Percentiles rank a stretch among this genome's conserved stretches.
These are phyloP conservation scores for Russula vinacea DNA, from an alignment of 768 basidiomycete genomes.

Conservation along the genomic window DNA sequence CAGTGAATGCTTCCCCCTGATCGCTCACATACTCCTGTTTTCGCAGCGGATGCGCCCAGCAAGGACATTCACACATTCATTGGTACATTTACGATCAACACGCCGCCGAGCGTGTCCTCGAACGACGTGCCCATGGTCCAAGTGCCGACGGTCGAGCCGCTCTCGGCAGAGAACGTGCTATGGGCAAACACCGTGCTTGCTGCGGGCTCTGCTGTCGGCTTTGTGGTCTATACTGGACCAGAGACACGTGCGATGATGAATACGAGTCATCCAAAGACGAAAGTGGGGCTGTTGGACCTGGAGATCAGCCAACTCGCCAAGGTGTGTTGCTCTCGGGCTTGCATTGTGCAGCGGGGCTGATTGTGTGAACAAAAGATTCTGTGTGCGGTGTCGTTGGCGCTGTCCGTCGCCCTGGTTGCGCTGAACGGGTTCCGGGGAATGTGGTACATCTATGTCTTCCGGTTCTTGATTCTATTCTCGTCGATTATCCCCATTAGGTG, in stretches of 20 bases:
- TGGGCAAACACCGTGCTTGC: constrained; percentile 99
- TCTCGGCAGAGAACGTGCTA: constrained; percentile 93
- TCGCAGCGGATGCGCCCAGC: constrained; percentile 83
- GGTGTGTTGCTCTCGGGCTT: constrained; percentile 43
- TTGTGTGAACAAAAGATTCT: constrained; percentile 72
- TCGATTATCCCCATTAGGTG: constrained; percentile 99
- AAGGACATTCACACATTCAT: constrained; percentile 97
- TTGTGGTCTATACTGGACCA: constrained; percentile 90
- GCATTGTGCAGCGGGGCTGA: not conserved
- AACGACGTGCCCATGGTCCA: constrained; percentile 41
- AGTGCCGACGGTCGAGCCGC: constrained; percentile 61
- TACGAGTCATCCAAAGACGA: constrained; percentile 94
- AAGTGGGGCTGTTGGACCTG: constrained; percentile 84
- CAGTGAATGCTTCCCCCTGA: not conserved
- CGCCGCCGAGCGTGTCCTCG: constrained; percentile 39
- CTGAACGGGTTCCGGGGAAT: constrained; percentile 92
- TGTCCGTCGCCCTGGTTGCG: constrained; percentile 90
- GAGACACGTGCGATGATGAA: constrained; percentile 99
- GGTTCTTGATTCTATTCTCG: constrained; percentile 96
- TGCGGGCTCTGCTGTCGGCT: constrained; percentile 87
- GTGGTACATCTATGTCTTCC: constrained; percentile 95
- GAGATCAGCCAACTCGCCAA: constrained; percentile 97
- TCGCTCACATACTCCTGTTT: constrained; percentile 16
- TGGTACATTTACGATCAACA: constrained; percentile 82
- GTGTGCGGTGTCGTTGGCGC: constrained; percentile 87